Evolutionary conservation across 169 alveolate species (phyloP), one percentile per base, ranked within the genome.

Genomic region (Plasmodium inui): DNA sequence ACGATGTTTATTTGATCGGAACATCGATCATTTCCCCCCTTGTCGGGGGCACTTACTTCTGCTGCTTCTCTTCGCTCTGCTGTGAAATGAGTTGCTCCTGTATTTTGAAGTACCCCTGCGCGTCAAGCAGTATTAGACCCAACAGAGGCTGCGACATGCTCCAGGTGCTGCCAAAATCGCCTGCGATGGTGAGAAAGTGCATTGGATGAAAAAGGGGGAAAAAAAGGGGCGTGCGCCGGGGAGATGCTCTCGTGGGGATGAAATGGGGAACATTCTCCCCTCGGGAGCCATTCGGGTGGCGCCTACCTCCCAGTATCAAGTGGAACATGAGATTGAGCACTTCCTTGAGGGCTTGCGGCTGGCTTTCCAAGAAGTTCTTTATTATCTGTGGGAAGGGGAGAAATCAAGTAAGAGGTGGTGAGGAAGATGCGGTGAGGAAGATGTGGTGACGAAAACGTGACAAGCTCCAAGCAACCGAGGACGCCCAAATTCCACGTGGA

Each of bases 101-200:
- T n/a, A 97, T 94, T 73, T 96, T 93, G 81, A 94, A 92, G 84
- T 95, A 97, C 34, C 96, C 98, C 79, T 92, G 93, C 37, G 96
- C 93, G 93, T 95, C 96, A 82, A 98, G 96, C 46, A 98, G 92
- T 46, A 98, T 98, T 93, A 98, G 90, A 3, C 98, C 99, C 84
- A 98, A 95, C 41, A 98, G 91, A n/a, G 99, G 98, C 37, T 98
- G 95, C 37, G 99, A 97, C 92, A 98, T 95, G 73, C 98, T 95
- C 99, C 99, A 98, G 53, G 99, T 97, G 73, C 97, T 93, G 55
- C 97, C 96, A 83, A 97, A 96, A 71, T 97, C 98, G 61, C 98
- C 98, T 89, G 44, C 72, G 19, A 12, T 34, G n/a, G 6, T n/a
- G 30, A 74, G 55, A 74, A n/a, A n/a, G n/a, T n/a, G n/a, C n/a